phyloP scores from a whole-genome alignment of 2,329 filamentous ascomycete genomes.

The Ascochyta rabiei region DNA sequence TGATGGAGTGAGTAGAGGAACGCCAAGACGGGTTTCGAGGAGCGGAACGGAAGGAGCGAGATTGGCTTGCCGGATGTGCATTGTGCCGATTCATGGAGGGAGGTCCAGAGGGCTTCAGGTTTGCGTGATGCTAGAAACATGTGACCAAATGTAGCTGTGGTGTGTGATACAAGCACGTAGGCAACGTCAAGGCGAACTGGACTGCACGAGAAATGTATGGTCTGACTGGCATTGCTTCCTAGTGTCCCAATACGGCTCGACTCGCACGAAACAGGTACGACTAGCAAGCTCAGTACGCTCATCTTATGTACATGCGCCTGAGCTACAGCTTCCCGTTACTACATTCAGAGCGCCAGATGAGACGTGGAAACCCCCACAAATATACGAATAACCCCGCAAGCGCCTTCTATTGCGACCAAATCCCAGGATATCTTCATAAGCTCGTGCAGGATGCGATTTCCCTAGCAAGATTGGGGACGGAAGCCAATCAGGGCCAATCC shows the following conservation, averaged over 20 bases:
- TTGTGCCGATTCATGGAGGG: neutral
- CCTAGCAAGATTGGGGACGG: constrained; percentile 3
- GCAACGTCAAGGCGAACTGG: too few relatives aligned
- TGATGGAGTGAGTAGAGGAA: neutral
- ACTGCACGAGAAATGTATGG: neutral
- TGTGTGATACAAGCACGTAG: neutral
- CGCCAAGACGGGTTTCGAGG: neutral
- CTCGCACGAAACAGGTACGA: neutral
- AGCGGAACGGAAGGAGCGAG: constrained; percentile 3
- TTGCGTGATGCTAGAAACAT: neutral
- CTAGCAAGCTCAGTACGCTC: neutral
- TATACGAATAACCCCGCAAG: constrained; percentile 9
- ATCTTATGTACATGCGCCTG: constrained; percentile 1
- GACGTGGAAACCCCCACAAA: constrained; percentile 10
- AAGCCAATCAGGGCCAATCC: constrained; percentile 25
- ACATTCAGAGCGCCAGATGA: neutral
- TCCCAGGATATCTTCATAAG: constrained; percentile 40
- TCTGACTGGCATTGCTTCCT: constrained; percentile 1
- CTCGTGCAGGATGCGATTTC: constrained; percentile 26
- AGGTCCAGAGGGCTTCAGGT: too few relatives aligned
- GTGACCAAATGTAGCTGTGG: neutral
- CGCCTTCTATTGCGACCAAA: constrained; percentile 17
- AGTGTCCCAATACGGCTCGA: neutral
- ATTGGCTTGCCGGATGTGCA: constrained; percentile 2
- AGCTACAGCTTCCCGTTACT: neutral